Conservation (phyloP, 2,329 filamentous ascomycete genomes). For the Phaeosphaeriaceae sp. region DNA sequence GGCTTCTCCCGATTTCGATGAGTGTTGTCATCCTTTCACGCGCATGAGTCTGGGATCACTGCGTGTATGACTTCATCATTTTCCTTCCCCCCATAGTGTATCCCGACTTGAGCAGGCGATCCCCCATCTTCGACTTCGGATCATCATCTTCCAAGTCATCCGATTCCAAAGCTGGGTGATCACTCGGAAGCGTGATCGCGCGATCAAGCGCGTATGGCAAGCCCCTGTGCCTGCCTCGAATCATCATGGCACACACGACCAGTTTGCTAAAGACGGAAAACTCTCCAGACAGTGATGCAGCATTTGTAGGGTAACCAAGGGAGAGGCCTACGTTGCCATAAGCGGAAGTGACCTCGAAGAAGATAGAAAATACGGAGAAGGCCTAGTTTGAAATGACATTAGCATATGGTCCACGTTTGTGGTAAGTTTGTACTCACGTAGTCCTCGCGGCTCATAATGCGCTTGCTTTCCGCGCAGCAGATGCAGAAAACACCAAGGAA, state of each 20-base stretch:
- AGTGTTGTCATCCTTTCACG: too few relatives aligned
- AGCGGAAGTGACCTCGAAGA: slow-evolving; percentile 1
- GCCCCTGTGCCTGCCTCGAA: background rate
- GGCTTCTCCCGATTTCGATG: too few relatives aligned
- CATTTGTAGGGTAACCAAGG: background rate
- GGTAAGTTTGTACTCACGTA: background rate
- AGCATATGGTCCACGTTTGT: background rate
- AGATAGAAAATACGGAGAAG: background rate
- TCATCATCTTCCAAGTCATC: background rate
- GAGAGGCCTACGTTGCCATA: slow-evolving; percentile 2
- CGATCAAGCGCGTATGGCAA: slow-evolving; percentile 1
- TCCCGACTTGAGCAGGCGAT: background rate
- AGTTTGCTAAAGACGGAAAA: background rate
- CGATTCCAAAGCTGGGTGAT: background rate
- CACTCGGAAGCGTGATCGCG: background rate
- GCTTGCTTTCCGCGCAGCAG: background rate
- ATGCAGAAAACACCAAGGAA: background rate
- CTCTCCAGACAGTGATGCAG: background rate
- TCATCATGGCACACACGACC: slow-evolving; percentile 1
- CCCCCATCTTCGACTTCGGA: background rate
- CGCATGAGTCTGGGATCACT: background rate
- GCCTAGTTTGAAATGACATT: background rate
- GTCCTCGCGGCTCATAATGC: slow-evolving; percentile 1
- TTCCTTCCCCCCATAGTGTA: background rate
- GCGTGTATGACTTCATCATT: background rate